phyloP scores from a whole-genome alignment of 2,329 filamentous ascomycete genomes.

The Bipolaris sorokiniana region DNA sequence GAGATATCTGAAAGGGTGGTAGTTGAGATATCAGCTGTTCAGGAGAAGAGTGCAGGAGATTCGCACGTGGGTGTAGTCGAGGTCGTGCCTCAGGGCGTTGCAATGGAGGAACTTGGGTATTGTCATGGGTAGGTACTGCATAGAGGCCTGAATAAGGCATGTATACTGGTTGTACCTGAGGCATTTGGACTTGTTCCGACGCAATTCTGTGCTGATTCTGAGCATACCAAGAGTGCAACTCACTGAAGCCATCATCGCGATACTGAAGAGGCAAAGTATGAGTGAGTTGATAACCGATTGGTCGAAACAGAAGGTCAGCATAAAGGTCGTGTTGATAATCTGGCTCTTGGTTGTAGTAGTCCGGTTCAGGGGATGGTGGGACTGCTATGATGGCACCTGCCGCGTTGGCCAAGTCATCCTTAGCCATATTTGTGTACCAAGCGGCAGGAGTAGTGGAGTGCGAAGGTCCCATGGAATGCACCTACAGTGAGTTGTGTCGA shows the following conservation, averaged over 20 bases:
- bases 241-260: not conserved
- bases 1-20: not conserved
- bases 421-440: not conserved
- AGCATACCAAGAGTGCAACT: not conserved
- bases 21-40: not conserved
- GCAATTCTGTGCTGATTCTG: not conserved
- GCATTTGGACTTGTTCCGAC: not conserved
- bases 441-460: slow-evolving; percentile 2
- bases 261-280: slow-evolving; percentile 11
- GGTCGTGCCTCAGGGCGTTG: not conserved
- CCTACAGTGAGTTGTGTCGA: slow-evolving; percentile 1
- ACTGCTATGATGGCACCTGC: slow-evolving; percentile 4
- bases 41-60: not conserved
- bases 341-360: not conserved
- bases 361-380: not conserved
- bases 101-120: not conserved
- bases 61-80: not conserved
- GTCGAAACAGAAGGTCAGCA: not conserved
- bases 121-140: not conserved
- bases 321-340: not conserved
- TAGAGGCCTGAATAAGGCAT: not conserved
- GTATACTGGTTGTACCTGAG: not conserved
- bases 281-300: not conserved
- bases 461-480: slow-evolving; percentile 10
- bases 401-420: slow-evolving; percentile 3